Base-by-base conservation (phyloP, 371 early-diverging fungal genomes). In the Apophysomyces trapeziformis region DNA sequence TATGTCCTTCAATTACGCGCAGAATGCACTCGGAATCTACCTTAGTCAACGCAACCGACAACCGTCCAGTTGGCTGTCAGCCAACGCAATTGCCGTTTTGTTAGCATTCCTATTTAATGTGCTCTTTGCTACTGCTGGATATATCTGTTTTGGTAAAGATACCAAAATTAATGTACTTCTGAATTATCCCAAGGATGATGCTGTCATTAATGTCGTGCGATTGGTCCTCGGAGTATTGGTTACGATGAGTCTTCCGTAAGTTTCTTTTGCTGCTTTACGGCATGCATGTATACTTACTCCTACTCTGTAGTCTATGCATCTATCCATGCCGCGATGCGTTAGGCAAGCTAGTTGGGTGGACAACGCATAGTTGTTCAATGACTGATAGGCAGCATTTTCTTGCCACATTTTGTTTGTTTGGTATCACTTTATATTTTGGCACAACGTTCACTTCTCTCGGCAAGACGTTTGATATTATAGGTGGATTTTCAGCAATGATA, bases 401-500 rank as follows among this genome's bases (percentile, higher is more conserved):
- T 2, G 72, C 73, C 11, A 85, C 84, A 2, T 35, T 79, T 32
- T 71, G 63, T 1, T 66, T 80, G 9, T 81, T 81, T 44, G 36
- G 69, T 7, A 64, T 74, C 8, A 75, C 80, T 8, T 68, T 86
- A 7, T 72, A 65, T 50, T 65, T 80, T 18, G 85, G 86, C 18
- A 75, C 79, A 16, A 79, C 80, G 0, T 45, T 86, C 13, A 70
- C 74, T 5, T 76, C 77, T 12, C 67, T 87, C 1, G 87, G 87
- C 14, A 76, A 78, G 7, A 68, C 84, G 11, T 85, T 80, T 71
- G 79, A 78, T 60, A 64, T 86, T 14, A 74, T 85, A 57, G 87
- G 87, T 45, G 86, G 85, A n/a, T 75, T 87, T 46, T 80, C 84
- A 6, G 79, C 85, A 8, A 87, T 82, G 0, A 69, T 73, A 50